Evolutionary conservation across 208 protist species (phyloP), one percentile per base, ranked within the genome.

Genomic region (Naegleria fowleri): DNA sequence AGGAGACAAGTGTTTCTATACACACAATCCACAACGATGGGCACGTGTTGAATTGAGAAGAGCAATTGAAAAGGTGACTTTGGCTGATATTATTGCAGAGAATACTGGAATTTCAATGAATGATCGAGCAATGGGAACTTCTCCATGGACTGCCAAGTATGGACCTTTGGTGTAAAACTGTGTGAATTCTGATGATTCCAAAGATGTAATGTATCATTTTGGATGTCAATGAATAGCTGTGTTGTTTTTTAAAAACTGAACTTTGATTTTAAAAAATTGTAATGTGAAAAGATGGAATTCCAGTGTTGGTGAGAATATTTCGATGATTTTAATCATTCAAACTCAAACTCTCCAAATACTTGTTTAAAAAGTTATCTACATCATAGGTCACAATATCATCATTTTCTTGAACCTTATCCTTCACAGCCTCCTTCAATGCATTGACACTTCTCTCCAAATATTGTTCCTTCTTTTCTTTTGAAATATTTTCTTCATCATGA

Each of bases 1-100:
- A 13, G 92, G 90, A 22, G 92, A 93, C n/a, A 83, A 90, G 0
- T 93, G 91, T 85, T 93, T 79, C 67, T 79, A 90, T 79, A 92
- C 67, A 29, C 90, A 93, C 5, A 90, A 55, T 29, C n/a, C n/a
- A 7, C 9, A 16, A 36, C 11, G 5, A 19, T 58, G 13, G 36
- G 40, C 55, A 7, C 13, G 39, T 36, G 9, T 33, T 22, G 11
- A n/a, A 41, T 79, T 90, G 5, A 67, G 19, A 29, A 43, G 11
- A 15, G 86, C 52, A 43, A 52, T 90, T 43, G 36, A 79, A 41
- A 48, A 25, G 0, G 39, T 48, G 11, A 75, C 33, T 25, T 9
- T 90, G 6, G 86, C 86, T 36, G 86, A 90, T 90, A 79, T 90
- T 25, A 90, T 90, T 48, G 13, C 6, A 22, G 29, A 6, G 9